Percentiles rank a stretch among this genome's conserved stretches.
These are phyloP conservation scores for Boletus coccyginus DNA, from an alignment of 768 basidiomycete species.

Conservation along the genomic window DNA sequence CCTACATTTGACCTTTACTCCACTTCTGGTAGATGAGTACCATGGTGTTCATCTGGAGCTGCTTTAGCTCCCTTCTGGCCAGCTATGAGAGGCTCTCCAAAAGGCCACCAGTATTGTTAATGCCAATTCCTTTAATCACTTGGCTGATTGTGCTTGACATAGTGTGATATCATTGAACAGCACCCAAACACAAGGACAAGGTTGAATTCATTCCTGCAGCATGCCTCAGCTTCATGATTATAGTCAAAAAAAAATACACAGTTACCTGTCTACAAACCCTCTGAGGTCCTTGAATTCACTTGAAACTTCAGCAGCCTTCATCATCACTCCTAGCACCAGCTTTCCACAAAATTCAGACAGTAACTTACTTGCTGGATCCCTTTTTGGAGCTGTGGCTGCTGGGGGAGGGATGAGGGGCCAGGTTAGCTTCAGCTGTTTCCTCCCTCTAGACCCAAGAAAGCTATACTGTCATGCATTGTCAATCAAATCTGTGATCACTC, in stretches of 20 bases:
- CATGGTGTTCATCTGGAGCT: neutral
- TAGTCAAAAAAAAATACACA: no score
- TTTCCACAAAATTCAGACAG: neutral
- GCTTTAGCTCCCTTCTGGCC: neutral
- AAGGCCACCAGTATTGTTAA: neutral
- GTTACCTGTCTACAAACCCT: neutral
- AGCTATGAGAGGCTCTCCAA: neutral
- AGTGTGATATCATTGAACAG: neutral
- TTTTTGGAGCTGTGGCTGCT: accelerated
- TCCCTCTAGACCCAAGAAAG: neutral
- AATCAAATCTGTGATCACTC: no score
- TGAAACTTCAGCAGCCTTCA: neutral
- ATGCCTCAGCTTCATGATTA: no score
- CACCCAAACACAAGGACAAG: neutral
- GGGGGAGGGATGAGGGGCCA: neutral
- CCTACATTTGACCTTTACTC: neutral
- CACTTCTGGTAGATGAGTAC: neutral
- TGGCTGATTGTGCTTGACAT: neutral
- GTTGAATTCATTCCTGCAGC: neutral
- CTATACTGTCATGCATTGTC: neutral
- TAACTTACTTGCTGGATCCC: accelerated
- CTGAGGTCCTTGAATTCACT: neutral
- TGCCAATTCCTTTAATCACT: neutral
- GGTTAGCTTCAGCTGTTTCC: neutral
- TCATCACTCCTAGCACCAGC: neutral